Base-by-base conservation (phyloP, 2,329 filamentous ascomycete species). In the Colletotrichum trifolii region DNA sequence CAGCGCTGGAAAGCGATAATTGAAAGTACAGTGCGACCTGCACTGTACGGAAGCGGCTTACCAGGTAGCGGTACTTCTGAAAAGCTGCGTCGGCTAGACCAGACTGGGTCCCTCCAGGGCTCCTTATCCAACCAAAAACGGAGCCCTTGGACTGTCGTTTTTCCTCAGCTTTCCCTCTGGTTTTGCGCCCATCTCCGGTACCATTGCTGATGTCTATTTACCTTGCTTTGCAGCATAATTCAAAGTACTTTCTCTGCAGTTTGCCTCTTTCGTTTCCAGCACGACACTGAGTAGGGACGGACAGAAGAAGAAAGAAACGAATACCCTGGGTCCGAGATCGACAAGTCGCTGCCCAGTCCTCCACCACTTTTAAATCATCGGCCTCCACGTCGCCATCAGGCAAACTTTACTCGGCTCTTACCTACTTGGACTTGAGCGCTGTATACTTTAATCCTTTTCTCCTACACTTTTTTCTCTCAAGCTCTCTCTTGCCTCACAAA, bases 41-140 rank as follows among this genome's bases (percentile, higher is more conserved):
- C 62, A 65, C 62, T 52, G 62, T 65, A 46, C 50, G 52, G 40
- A 57, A 55, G 62, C 58, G 58, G 57, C 25, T 25, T 25, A 5
- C 25, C 25, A 25, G 25, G 25, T 25, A 25, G 25, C 25, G 25
- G 25, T 25, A 46, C 40, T 55, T 34, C 42, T 36, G 48, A 45
- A 53, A 6, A 6, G 15, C 40, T 50, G 52, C 52, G 50, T 45
- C 58, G 52, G 49, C 61, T 45, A 64, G 50, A 46, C 56, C 61
- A 15, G 55, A 55, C 57, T 46, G 40, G 40, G 52, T 35, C 42
- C 35, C 17, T 39, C 58, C 35, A 53, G 39, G 52, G 50, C 62
- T 25, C 55, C 62, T 43, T 39, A 58, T 57, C 52, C 8, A 10
- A 52, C 47, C 59, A 52, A 57, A 57, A 62, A 34, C 52, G 42